Evolutionary conservation across 2,329 filamentous ascomycete species (phyloP).

Genomic region (Alternaria burnsii): DNA sequence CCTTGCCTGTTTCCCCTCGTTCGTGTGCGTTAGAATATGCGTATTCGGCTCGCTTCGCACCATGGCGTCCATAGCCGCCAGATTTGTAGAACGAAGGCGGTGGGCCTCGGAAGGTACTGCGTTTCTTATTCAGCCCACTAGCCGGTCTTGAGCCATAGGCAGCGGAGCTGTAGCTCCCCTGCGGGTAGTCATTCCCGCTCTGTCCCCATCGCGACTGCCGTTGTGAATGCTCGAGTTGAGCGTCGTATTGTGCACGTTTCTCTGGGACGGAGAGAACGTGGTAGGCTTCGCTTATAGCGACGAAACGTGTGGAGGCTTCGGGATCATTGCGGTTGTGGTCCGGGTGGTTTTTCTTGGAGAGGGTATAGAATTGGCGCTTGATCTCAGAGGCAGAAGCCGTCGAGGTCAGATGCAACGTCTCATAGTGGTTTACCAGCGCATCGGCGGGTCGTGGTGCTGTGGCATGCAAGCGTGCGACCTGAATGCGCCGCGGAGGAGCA

Average conservation of each 20-base stretch:
- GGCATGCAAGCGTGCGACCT: constrained; percentile 55
- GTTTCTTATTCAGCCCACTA: constrained; percentile 79
- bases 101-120: constrained; percentile 81
- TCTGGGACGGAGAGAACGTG: constrained; percentile 74
- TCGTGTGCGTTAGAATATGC: constrained; percentile 42
- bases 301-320: constrained; percentile 76
- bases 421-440: constrained; percentile 74
- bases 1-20: constrained; percentile 16
- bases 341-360: constrained; percentile 92
- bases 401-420: constrained; percentile 75
- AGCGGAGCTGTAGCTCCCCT: constrained; percentile 64
- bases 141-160: constrained; percentile 75
- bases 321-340: constrained; percentile 86
- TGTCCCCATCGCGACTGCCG: constrained; percentile 39
- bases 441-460: constrained; percentile 50
- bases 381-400: constrained; percentile 78
- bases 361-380: constrained; percentile 90
- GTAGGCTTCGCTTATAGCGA: constrained; percentile 86
- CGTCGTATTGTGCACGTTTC: constrained; percentile 84
- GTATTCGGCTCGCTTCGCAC: constrained; percentile 64
- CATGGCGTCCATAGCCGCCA: constrained; percentile 77
- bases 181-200: constrained; percentile 58
- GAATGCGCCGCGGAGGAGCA: constrained; percentile 19
- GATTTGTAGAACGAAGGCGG: constrained; percentile 87
- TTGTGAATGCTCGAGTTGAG: constrained; percentile 62